A percentile compares a stretch with the other conserved stretches of the same genome.
These are phyloP conservation scores for Plasmodium cynomolgi DNA, from an alignment of 169 alveolate genomes.

Conservation along the genomic window DNA sequence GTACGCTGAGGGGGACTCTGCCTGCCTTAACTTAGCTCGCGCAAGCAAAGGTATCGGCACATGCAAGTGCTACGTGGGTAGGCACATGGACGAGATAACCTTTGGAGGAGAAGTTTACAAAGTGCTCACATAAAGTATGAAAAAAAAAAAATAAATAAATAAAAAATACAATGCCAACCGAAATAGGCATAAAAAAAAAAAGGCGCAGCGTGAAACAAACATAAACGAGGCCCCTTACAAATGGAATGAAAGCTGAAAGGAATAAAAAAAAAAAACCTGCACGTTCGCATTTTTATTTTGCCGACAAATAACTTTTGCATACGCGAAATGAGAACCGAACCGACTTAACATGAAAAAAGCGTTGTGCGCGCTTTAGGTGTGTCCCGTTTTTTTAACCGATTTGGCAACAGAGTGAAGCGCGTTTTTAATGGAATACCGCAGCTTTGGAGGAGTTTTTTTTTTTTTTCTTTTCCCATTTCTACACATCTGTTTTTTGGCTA, in stretches of 20 bases:
- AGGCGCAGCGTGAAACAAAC: background rate
- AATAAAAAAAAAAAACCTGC: background rate
- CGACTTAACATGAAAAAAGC: background rate
- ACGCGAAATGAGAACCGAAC: background rate
- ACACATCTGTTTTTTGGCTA: background rate
- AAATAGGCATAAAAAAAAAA: background rate
- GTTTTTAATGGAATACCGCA: background rate
- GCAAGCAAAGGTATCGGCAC: background rate
- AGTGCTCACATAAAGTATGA: background rate
- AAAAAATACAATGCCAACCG: background rate
- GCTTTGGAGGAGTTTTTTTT: background rate
- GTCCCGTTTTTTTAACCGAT: background rate
- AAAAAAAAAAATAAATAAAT: too few relatives aligned
- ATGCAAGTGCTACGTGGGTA: background rate
- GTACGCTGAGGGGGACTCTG: background rate
- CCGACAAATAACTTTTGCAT: background rate
- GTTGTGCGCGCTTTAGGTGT: background rate
- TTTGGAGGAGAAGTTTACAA: background rate
- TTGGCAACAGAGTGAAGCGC: background rate
- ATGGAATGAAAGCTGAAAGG: background rate
- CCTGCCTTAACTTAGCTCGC: background rate
- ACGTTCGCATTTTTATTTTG: background rate
- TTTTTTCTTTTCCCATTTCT: background rate
- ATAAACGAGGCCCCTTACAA: background rate
- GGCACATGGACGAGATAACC: background rate